Percentiles rank a stretch among this genome's conserved stretches.
These are phyloP conservation scores for Penicillium brevicompactum DNA, from an alignment of 2,329 filamentous ascomycete genomes.

Conservation along the genomic window DNA sequence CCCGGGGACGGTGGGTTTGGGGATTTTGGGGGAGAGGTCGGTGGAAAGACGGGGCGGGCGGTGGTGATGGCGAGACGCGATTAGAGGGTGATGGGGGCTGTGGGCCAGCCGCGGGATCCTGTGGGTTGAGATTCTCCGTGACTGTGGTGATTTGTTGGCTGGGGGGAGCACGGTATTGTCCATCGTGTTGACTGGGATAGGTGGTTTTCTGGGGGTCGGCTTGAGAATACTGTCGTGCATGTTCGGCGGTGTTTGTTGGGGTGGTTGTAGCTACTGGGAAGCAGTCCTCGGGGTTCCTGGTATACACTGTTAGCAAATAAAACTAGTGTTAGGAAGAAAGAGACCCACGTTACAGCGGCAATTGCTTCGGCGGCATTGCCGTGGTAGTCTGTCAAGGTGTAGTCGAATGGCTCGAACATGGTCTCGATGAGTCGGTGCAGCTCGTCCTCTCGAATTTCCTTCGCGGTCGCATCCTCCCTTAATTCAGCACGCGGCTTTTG, in stretches of 20 bases:
- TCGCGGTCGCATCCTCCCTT: conserved; percentile 90
- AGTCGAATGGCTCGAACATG: conserved; percentile 94
- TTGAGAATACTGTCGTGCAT: conserved; percentile 42
- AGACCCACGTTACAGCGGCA: conserved; percentile 36
- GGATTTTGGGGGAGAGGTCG: conserved; percentile 39
- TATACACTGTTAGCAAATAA: conserved; percentile 8
- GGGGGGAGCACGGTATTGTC: conserved; percentile 28
- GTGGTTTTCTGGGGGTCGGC: conserved; percentile 34
- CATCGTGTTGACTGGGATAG: conserved; percentile 34
- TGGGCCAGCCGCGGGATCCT: conserved; percentile 22
- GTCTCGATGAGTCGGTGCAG: conserved; percentile 92
- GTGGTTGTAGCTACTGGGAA: conserved; percentile 29
- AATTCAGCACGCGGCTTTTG: conserved; percentile 91
- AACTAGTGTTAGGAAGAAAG: conserved; percentile 4
- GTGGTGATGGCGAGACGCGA: conserved; percentile 26
- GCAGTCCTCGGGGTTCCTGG: conserved; percentile 43
- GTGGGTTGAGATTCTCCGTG: conserved; percentile 32
- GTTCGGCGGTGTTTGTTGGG: conserved; percentile 20
- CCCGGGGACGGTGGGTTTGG: conserved; percentile 51
- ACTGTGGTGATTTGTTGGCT: conserved; percentile 30
- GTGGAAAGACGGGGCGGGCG: conserved; percentile 41
- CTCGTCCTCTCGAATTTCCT: conserved; percentile 93
- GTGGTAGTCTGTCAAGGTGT: conserved; percentile 78
- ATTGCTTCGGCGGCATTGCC: conserved; percentile 49
- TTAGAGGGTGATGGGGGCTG: conserved; percentile 31